These are phyloP conservation scores for Acorus gramineus DNA, from an alignment of 106 monocot genomes.

Conservation along the genomic window DNA sequence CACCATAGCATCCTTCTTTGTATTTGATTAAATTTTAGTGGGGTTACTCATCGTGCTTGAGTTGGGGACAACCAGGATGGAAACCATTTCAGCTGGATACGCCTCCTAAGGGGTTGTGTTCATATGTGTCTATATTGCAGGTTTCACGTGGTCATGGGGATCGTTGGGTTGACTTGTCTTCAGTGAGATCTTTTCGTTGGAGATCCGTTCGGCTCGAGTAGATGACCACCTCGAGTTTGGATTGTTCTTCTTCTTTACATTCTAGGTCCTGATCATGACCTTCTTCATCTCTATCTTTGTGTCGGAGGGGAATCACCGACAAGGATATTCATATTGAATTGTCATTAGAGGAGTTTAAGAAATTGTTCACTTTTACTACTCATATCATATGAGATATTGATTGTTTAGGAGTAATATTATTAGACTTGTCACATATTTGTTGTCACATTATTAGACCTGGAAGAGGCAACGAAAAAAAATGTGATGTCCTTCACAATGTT, in stretches of 20 bases:
- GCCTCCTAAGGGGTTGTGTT: neutral
- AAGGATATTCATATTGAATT: too few relatives aligned
- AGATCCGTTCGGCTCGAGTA: conserved; percentile 13
- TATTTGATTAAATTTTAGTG: too few relatives aligned
- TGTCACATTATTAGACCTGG: too few relatives aligned
- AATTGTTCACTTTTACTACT: too few relatives aligned
- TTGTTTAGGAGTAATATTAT: too few relatives aligned
- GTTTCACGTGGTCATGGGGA: neutral
- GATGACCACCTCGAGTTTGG: conserved; percentile 1
- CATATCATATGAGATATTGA: too few relatives aligned
- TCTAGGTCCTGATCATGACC: conserved; percentile 5
- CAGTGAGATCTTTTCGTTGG: conserved; percentile 7
- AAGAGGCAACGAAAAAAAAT: too few relatives aligned
- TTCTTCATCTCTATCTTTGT: conserved; percentile 5
- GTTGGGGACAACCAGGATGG: neutral
- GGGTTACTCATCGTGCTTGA: neutral
- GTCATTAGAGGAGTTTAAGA: too few relatives aligned
- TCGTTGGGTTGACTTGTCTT: neutral
- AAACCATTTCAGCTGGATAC: neutral
- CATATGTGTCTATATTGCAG: neutral
- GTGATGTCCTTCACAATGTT: too few relatives aligned
- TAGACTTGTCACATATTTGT: too few relatives aligned
- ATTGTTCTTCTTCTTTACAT: conserved; percentile 2
- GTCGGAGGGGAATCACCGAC: too few relatives aligned
- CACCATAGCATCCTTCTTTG: too few relatives aligned